Percentiles rank a stretch among this genome's conserved stretches.
Evolutionary conservation across 805 yeast species (phyloP).

Genomic region (Sugiyamaella boreocaroliniensis): DNA sequence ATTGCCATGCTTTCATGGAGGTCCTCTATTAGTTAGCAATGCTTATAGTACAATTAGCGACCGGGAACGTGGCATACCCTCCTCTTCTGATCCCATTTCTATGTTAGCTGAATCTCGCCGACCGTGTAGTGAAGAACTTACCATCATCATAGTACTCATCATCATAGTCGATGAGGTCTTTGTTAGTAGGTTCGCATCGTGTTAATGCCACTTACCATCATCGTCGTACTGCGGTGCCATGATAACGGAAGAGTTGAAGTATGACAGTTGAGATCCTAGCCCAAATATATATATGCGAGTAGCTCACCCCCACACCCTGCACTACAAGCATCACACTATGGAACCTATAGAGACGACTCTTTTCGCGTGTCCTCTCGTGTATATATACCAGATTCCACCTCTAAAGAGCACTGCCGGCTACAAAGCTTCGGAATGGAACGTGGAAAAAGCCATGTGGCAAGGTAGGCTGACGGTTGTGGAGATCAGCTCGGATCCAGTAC

Average conservation of each 20-base stretch:
- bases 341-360: slow-evolving; percentile 12
- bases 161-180: slow-evolving; percentile 9
- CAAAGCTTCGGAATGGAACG: slow-evolving; percentile 30
- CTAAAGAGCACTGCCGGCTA: slow-evolving; percentile 23
- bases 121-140: slow-evolving; percentile 15
- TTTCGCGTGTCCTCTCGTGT: slow-evolving; percentile 21
- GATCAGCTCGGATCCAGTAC: slow-evolving; percentile 10
- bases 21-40: slow-evolving; percentile 14
- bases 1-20: slow-evolving; percentile 19
- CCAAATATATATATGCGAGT: neutral
- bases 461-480: slow-evolving; percentile 32
- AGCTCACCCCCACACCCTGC: slow-evolving; percentile 1
- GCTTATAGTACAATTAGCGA: neutral
- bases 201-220: slow-evolving; percentile 3
- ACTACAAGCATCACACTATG: neutral
- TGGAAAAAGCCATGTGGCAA: slow-evolving; percentile 32
- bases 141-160: slow-evolving; percentile 17
- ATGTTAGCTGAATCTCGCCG: neutral
- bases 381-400: slow-evolving; percentile 28
- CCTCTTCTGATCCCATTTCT: slow-evolving; percentile 25
- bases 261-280: neutral
- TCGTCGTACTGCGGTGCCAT: slow-evolving; percentile 8
- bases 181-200: neutral
- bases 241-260: neutral
- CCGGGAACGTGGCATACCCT: slow-evolving; percentile 13